Evolutionary conservation across 495 filamentous ascomycete genomes (phyloP), one percentile per base, ranked within the genome.

Genomic region (Lichina pygmaea): DNA sequence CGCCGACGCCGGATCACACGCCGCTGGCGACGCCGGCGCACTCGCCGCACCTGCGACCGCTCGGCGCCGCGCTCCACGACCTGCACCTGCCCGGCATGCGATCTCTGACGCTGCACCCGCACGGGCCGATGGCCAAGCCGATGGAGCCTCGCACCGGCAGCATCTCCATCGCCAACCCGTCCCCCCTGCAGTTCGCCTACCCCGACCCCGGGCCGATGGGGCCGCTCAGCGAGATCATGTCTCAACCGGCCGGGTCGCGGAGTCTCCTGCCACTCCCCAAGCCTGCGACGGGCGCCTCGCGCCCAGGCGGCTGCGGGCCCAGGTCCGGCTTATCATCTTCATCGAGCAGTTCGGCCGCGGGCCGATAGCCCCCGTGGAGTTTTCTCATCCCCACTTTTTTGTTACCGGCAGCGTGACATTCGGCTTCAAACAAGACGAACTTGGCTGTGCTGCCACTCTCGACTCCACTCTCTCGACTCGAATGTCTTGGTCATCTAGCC

Each of bases 1-100:
- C 91, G 0, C 91, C 89, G 1, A 97, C 89, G 2, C 91, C 89
- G 2, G 89, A 94, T 55, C 85, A 93, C 65, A 95, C 91, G 11
- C 89, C 89, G 7, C 70, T 95, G 40, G 89, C 86, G 33, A 97
- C 89, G 2, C 89, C 89, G 0, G 84, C 84, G 32, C 89, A 95
- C 62, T 95, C 91, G 6, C 89, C 89, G 16, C 82, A 89, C 32
- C 66, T 97, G 45, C 74, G 80, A 44, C 89, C 89, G 6, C 68
- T 75, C 48, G 72, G 72, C 33, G 64, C 61, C 50, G 60, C 61
- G 43, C 51, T 15, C 2, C 71, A 64, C 50, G 80, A 84, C 57
- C 59, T 80, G 50, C 77, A 80, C 46, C 66, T 95, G 34, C 86
- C 89, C 7, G 77, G 75, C n/a, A 78, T 97, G 52, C 78, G 89